Conservation (phyloP, 805 yeast species). For the Wickerhamiella shivajii region DNA sequence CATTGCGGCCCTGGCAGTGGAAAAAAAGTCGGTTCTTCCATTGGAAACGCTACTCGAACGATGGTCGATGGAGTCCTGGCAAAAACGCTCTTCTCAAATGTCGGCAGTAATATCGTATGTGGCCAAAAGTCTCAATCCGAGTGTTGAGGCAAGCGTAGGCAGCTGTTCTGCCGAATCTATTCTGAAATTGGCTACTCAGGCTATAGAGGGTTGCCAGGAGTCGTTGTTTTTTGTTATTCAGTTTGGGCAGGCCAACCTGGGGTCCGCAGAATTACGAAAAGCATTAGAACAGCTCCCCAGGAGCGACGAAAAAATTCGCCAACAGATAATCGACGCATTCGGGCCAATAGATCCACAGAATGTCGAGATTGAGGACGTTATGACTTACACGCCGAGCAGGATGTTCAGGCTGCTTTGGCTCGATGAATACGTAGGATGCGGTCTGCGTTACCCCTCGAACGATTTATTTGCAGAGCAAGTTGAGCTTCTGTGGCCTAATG, state of each 20-base stretch:
- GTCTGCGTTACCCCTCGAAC: slow-evolving; percentile 9
- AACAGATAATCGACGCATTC: neutral
- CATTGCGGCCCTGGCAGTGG: slow-evolving; percentile 15
- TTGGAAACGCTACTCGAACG: slow-evolving; percentile 12
- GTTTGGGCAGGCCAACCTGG: neutral
- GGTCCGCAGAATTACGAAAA: neutral
- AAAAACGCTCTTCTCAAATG: neutral
- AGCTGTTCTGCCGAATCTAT: slow-evolving; percentile 1
- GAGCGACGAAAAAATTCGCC: too few relatives aligned
- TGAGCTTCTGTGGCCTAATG: slow-evolving; percentile 19
- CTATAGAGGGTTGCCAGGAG: slow-evolving; percentile 12
- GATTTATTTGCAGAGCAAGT: slow-evolving; percentile 11
- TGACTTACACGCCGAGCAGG: slow-evolving; percentile 7
- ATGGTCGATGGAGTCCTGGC: slow-evolving; percentile 6
- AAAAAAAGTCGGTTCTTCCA: slow-evolving; percentile 16
- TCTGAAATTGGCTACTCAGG: slow-evolving; percentile 10
- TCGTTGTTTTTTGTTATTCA: slow-evolving; percentile 7
- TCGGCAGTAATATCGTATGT: slow-evolving; percentile 10
- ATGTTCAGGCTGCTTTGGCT: slow-evolving; percentile 17
- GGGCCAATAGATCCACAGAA: slow-evolving; percentile 1
- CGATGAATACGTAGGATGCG: slow-evolving; percentile 13
- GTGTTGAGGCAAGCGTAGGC: neutral
- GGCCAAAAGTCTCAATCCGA: slow-evolving; percentile 11
- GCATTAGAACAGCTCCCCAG: too few relatives aligned
- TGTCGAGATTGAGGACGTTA: too few relatives aligned